phyloP scores from a whole-genome alignment of 306 rosid genomes.

The Dalbergia cultrata region DNA sequence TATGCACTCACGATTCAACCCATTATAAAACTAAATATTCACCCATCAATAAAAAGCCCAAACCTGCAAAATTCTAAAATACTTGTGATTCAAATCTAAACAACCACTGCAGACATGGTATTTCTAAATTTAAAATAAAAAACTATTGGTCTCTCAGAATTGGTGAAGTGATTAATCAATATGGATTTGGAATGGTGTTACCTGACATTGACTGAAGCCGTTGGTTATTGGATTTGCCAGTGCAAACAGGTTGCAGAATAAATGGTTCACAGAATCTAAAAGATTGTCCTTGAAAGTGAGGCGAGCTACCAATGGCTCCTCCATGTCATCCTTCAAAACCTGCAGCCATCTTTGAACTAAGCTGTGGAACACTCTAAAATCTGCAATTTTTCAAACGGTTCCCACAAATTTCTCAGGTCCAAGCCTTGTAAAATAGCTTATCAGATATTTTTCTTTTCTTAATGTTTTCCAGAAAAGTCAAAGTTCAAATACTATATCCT shows the following conservation, averaged over 20 bases:
- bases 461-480: constrained; percentile 6
- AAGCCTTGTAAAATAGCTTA: constrained; percentile 15
- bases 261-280: constrained; percentile 65
- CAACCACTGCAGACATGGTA: constrained; percentile 9
- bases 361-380: constrained; percentile 71
- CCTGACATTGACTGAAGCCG: constrained; percentile 70
- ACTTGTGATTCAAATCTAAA: constrained; percentile 6
- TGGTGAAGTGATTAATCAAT: constrained; percentile 24
- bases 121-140: constrained; percentile 25
- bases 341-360: constrained; percentile 74
- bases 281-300: constrained; percentile 63
- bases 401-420: constrained; percentile 23
- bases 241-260: constrained; percentile 67
- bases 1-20: too few relatives aligned
- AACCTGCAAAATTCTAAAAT: background rate
- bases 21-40: too few relatives aligned
- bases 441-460: background rate
- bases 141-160: background rate
- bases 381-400: constrained; percentile 58
- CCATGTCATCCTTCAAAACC: constrained; percentile 68
- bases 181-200: constrained; percentile 39
- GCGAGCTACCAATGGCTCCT: constrained; percentile 67
- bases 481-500: constrained; percentile 37
- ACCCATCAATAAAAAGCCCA: too few relatives aligned
- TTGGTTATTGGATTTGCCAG: constrained; percentile 59